Conservation (phyloP, 2,329 filamentous ascomycete species). For the Pseudogymnoascus sp. region DNA sequence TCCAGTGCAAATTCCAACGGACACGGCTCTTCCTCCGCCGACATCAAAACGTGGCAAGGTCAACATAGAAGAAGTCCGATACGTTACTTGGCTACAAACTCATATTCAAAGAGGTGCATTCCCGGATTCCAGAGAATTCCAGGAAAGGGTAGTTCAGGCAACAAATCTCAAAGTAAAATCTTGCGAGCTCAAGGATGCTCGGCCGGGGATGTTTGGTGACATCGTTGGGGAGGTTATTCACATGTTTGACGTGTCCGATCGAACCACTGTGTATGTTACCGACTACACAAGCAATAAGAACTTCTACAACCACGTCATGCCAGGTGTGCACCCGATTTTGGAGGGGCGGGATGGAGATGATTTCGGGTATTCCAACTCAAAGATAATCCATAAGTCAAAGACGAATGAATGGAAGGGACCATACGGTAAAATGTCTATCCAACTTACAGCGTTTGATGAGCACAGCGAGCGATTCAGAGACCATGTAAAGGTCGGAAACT, state of each 20-base stretch:
- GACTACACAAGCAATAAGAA: slow-evolving; percentile 70
- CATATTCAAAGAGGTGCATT: slow-evolving; percentile 37
- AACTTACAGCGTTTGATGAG: slow-evolving; percentile 62
- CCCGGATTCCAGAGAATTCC: slow-evolving; percentile 39
- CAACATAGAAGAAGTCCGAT: not conserved
- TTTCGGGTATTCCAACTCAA: slow-evolving; percentile 43
- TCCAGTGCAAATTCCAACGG: slow-evolving; percentile 32
- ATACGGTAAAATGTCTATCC: slow-evolving; percentile 62
- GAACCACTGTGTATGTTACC: slow-evolving; percentile 62
- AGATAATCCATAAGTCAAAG: slow-evolving; percentile 21
- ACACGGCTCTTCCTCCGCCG: slow-evolving; percentile 14
- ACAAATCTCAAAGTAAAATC: slow-evolving; percentile 49
- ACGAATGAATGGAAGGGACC: slow-evolving; percentile 61
- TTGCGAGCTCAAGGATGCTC: slow-evolving; percentile 56
- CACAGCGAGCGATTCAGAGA: slow-evolving; percentile 55
- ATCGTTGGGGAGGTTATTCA: slow-evolving; percentile 66
- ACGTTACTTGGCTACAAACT: slow-evolving; percentile 13
- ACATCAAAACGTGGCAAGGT: slow-evolving; percentile 11
- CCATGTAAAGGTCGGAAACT: slow-evolving; percentile 50
- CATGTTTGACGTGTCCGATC: slow-evolving; percentile 38
- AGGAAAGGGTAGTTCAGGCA: slow-evolving; percentile 33
- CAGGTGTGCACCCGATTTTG: slow-evolving; percentile 15
- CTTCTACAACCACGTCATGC: slow-evolving; percentile 43
- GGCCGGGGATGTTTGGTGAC: slow-evolving; percentile 52
- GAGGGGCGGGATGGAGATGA: slow-evolving; percentile 41